A percentile compares a stretch with the other conserved stretches of the same genome.
Evolutionary conservation across 805 yeast species (phyloP).

Genomic region (Candida tibetensis): DNA sequence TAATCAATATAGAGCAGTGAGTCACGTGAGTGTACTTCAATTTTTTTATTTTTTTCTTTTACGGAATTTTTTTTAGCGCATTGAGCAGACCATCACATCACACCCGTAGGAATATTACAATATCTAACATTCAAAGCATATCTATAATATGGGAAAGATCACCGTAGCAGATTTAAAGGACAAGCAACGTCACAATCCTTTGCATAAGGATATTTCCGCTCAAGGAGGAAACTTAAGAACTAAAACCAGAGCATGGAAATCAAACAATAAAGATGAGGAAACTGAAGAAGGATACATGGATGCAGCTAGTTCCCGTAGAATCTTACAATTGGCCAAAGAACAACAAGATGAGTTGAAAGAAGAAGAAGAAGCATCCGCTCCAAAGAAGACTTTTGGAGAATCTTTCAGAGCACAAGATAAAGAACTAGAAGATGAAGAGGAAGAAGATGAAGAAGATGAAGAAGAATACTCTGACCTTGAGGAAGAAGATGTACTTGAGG

Average conservation of each 20-base stretch:
- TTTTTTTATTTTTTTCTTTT: conserved; percentile 3
- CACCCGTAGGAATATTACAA: background rate
- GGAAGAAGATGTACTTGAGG: conserved; percentile 47
- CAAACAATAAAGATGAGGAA: conserved; percentile 29
- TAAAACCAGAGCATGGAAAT: conserved; percentile 26
- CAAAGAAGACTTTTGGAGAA: conserved; percentile 21
- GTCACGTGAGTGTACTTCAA: background rate
- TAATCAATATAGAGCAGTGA: too few relatives aligned
- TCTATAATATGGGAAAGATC: conserved; percentile 60
- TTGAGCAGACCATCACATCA: background rate
- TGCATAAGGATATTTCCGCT: conserved; percentile 73
- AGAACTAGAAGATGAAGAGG: conserved; percentile 31
- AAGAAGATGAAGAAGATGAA: conserved; percentile 43
- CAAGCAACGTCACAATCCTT: conserved; percentile 76
- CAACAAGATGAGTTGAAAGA: conserved; percentile 86
- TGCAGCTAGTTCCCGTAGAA: conserved; percentile 78
- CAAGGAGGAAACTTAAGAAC: conserved; percentile 67
- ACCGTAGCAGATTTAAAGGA: conserved; percentile 48
- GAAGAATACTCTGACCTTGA: conserved; percentile 58
- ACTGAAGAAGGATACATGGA: conserved; percentile 69
- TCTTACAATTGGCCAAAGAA: conserved; percentile 82
- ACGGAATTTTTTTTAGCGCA: background rate
- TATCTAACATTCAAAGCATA: background rate
- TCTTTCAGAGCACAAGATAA: conserved; percentile 23
- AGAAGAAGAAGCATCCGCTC: conserved; percentile 49